Percentiles rank a stretch among this genome's conserved stretches.
These are phyloP conservation scores for Aspergillus costaricaensis DNA, from an alignment of 2,329 filamentous ascomycete genomes.

Conservation along the genomic window DNA sequence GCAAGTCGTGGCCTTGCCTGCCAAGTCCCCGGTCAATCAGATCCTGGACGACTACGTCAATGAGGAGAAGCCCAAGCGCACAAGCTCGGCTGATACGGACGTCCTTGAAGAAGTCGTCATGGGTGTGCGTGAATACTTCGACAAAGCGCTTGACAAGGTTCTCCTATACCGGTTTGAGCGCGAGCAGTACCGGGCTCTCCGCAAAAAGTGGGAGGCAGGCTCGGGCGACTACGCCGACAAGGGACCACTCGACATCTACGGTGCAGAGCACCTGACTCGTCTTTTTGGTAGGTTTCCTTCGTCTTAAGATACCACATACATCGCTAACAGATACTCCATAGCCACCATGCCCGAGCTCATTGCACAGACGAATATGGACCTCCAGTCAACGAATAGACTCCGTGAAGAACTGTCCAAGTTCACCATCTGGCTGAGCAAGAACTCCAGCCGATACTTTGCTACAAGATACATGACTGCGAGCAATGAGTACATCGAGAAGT, in stretches of 20 bases:
- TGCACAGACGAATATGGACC: constrained; percentile 97
- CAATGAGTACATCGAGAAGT: constrained; percentile 43
- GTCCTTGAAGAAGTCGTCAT: constrained; percentile 86
- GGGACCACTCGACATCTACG: constrained; percentile 78
- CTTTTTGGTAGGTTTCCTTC: constrained; percentile 70
- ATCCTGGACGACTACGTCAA: constrained; percentile 81
- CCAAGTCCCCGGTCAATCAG: constrained; percentile 69
- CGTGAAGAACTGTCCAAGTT: constrained; percentile 88
- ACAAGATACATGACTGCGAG: constrained; percentile 47
- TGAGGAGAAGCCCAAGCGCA: constrained; percentile 68
- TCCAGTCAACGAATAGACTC: constrained; percentile 82
- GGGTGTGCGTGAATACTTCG: constrained; percentile 90
- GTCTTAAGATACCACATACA: not conserved
- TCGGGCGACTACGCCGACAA: constrained; percentile 69
- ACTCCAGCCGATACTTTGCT: constrained; percentile 73
- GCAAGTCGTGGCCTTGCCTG: constrained; percentile 82
- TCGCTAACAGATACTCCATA: constrained; percentile 40
- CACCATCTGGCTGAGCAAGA: constrained; percentile 78
- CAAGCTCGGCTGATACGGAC: constrained; percentile 68
- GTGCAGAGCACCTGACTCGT: constrained; percentile 86
- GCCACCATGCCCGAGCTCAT: constrained; percentile 90
- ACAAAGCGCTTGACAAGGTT: constrained; percentile 82
- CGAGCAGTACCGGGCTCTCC: constrained; percentile 77
- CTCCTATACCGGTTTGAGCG: constrained; percentile 94
- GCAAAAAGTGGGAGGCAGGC: constrained; percentile 66